Conservation (phyloP, 2,329 filamentous ascomycete genomes). For the Graphium sp. region DNA sequence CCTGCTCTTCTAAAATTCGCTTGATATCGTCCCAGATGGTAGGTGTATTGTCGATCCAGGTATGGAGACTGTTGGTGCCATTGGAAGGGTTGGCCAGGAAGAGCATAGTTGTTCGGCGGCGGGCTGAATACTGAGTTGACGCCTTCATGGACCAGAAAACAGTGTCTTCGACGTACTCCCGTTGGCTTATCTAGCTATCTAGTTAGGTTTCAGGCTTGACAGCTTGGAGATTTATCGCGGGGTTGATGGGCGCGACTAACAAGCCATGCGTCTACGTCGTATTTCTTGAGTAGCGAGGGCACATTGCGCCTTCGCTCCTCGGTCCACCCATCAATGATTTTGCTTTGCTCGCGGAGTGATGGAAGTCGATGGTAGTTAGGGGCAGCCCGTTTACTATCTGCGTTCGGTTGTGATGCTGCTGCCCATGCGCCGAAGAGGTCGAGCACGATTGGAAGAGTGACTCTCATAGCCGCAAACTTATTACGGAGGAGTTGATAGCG, state of each 20-base stretch:
- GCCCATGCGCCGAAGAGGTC: no score
- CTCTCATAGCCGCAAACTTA: no score
- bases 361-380: conserved; percentile 22
- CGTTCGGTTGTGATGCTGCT: no score
- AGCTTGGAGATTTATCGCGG: background rate
- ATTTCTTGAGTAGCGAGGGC: conserved; percentile 22
- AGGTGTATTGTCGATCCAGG: conserved; percentile 29
- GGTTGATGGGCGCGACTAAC: conserved; percentile 11
- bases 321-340: conserved; percentile 24
- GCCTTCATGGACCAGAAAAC: conserved; percentile 32
- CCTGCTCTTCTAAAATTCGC: conserved; percentile 16
- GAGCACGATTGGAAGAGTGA: no score
- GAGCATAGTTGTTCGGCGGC: conserved; percentile 29
- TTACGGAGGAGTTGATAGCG: no score
- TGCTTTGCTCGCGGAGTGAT: conserved; percentile 22
- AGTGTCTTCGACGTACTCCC: conserved; percentile 32
- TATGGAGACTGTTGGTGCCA: conserved; percentile 13
- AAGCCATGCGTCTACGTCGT: conserved; percentile 29
- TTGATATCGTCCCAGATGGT: conserved; percentile 21
- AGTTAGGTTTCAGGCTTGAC: background rate
- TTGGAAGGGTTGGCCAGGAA: conserved; percentile 22
- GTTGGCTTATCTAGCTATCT: conserved; percentile 27
- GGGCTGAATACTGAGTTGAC: conserved; percentile 26
- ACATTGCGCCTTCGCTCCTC: conserved; percentile 21
- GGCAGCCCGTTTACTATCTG: no score